A percentile compares a stretch with the other conserved stretches of the same genome.
Conservation (phyloP, 2,329 filamentous ascomycete genomes). For the Acrocalymma vagum region DNA sequence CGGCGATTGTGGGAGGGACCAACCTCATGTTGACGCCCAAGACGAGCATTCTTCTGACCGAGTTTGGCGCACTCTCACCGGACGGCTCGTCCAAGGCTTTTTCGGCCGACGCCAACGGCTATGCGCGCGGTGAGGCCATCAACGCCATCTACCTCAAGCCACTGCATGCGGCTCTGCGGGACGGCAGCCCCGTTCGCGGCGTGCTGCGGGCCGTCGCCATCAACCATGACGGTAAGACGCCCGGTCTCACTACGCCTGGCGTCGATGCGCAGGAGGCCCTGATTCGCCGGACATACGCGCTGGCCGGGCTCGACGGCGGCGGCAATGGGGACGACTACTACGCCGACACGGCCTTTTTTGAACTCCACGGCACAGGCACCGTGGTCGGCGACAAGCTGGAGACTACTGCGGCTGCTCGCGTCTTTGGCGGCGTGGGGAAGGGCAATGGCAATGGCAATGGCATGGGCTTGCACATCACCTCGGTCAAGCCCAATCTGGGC, state of each 20-base stretch:
- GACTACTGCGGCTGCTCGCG: conserved; percentile 18
- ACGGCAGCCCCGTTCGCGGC: conserved; percentile 60
- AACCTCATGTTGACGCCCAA: conserved; percentile 30
- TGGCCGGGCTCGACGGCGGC: neutral
- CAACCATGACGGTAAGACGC: conserved; percentile 62
- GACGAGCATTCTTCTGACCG: conserved; percentile 13
- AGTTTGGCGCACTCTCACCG: conserved; percentile 15
- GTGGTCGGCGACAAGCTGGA: conserved; percentile 54
- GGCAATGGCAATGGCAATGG: too few species aligned
- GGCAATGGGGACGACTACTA: conserved; percentile 1
- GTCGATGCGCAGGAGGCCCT: conserved; percentile 52
- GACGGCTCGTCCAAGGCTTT: conserved; percentile 28
- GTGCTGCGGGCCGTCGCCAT: conserved; percentile 46
- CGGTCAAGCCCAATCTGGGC: conserved; percentile 48
- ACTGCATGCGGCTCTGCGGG: conserved; percentile 62
- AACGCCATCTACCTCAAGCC: conserved; percentile 64
- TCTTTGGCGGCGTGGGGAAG: too few species aligned
- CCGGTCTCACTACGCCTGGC: conserved; percentile 63
- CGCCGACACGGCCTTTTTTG: conserved; percentile 33
- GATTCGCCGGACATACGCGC: conserved; percentile 16
- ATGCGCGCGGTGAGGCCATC: conserved; percentile 26
- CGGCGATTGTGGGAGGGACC: conserved; percentile 24
- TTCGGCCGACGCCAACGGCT: conserved; percentile 23
- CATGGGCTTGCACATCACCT: conserved; percentile 18
- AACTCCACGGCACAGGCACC: conserved; percentile 57